Evolutionary conservation across 208 protist genomes (phyloP).

Genomic region (Trypanosoma cruzi): DNA sequence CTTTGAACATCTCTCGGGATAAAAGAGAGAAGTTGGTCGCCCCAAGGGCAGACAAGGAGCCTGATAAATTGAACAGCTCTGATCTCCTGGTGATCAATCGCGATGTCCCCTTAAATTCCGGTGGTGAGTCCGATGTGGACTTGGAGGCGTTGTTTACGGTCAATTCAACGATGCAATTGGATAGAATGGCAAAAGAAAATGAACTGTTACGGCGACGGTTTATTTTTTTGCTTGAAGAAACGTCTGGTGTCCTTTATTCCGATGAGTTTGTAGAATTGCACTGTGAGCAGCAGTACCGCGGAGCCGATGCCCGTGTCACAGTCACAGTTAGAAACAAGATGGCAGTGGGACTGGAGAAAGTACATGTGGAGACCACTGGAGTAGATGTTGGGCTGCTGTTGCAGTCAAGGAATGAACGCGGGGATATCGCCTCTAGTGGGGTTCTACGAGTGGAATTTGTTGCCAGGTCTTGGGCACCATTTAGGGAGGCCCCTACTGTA

Average conservation of each 20-base stretch:
- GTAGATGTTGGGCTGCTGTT: slow-evolving; percentile 58
- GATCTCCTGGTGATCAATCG: neutral
- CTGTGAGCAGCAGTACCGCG: slow-evolving; percentile 47
- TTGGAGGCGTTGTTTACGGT: slow-evolving; percentile 41
- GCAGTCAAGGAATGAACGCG: slow-evolving; percentile 49
- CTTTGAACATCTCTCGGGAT: neutral
- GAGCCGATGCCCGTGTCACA: slow-evolving; percentile 50
- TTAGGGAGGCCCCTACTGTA: slow-evolving; percentile 54
- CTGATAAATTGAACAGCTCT: neutral
- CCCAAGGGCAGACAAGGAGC: neutral
- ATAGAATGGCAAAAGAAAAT: slow-evolving; percentile 35
- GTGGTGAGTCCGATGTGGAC: slow-evolving; percentile 15
- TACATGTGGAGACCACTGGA: slow-evolving; percentile 47
- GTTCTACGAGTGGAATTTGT: slow-evolving; percentile 58
- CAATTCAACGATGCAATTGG: slow-evolving; percentile 28
- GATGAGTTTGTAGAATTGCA: slow-evolving; percentile 53
- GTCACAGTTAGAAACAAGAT: slow-evolving; percentile 39
- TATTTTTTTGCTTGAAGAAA: slow-evolving; percentile 23
- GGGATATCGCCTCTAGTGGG: slow-evolving; percentile 22
- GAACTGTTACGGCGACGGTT: slow-evolving; percentile 40
- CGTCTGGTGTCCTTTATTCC: slow-evolving; percentile 42
- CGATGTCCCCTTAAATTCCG: slow-evolving; percentile 1
- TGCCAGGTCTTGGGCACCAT: slow-evolving; percentile 62
- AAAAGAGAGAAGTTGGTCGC: neutral
- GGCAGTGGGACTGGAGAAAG: slow-evolving; percentile 27